A percentile compares a stretch with the other conserved stretches of the same genome.
phyloP scores from a whole-genome alignment of 2,329 filamentous ascomycete species.

The Hymenoscyphus scutula region DNA sequence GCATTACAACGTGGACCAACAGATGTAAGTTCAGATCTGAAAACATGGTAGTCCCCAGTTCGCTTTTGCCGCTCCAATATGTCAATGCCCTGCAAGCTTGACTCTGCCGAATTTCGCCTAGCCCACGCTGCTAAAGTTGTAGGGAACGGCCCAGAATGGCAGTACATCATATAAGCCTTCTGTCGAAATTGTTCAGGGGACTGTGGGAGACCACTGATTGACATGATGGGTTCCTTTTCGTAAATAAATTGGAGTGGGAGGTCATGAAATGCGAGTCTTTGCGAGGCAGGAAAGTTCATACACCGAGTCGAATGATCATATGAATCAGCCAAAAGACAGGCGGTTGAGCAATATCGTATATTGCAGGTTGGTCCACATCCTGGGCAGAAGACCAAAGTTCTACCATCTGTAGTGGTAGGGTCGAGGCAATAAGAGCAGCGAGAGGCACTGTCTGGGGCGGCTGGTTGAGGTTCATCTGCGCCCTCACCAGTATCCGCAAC shows the following conservation, averaged over 20 bases:
- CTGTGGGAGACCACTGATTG: neutral
- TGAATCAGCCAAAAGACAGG: constrained; percentile 29
- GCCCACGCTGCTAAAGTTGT: constrained; percentile 24
- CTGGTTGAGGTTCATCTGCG: neutral
- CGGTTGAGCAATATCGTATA: constrained; percentile 29
- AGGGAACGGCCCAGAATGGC: constrained; percentile 26
- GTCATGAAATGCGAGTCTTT: neutral
- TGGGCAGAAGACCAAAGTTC: constrained; percentile 24
- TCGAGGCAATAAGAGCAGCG: constrained; percentile 18
- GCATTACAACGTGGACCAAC: constrained; percentile 14
- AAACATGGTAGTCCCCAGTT: constrained; percentile 32
- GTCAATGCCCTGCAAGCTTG: constrained; percentile 10
- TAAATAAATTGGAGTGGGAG: constrained; percentile 12
- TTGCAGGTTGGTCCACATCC: constrained; percentile 24
- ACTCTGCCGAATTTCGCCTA: constrained; percentile 12
- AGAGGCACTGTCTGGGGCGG: neutral
- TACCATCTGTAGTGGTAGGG: constrained; percentile 7
- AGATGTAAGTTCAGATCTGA: constrained; percentile 23
- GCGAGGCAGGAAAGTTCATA: constrained; percentile 14
- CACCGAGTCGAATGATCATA: constrained; percentile 24
- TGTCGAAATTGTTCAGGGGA: constrained; percentile 28
- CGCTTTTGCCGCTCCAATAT: constrained; percentile 15
- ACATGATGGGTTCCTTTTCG: constrained; percentile 15
- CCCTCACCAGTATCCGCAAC: neutral
- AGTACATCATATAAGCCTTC: constrained; percentile 29